A percentile compares a stretch with the other conserved stretches of the same genome.
Evolutionary conservation across 2,329 filamentous ascomycete species (phyloP).

Genomic region (Coleophoma eucalyptorum): DNA sequence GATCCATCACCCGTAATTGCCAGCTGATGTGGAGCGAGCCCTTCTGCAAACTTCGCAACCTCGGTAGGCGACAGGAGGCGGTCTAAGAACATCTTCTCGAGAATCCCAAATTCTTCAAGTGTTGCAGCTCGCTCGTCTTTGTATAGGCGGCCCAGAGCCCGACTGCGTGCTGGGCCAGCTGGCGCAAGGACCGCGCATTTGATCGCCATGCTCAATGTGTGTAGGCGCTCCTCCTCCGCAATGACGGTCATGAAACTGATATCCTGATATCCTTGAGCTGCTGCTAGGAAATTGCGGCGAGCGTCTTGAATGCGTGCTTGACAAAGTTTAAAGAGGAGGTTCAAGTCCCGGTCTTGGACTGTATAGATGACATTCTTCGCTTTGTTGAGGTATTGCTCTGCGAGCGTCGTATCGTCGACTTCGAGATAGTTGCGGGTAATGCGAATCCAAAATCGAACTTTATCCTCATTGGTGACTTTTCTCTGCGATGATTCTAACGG

Average conservation of each 20-base stretch:
- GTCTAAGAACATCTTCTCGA: constrained; percentile 98
- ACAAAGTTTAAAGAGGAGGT: constrained; percentile 83
- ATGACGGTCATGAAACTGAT: constrained; percentile 76
- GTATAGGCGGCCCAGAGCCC: constrained; percentile 79
- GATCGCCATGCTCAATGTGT: constrained; percentile 81
- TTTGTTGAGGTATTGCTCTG: constrained; percentile 87
- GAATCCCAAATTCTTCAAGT: constrained; percentile 77
- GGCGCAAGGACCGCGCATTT: constrained; percentile 91
- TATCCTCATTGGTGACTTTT: constrained; percentile 75
- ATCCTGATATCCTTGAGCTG: constrained; percentile 82
- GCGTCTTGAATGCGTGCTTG: constrained; percentile 93
- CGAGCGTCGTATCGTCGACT: constrained; percentile 82
- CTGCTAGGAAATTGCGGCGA: constrained; percentile 83
- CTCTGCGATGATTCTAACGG: constrained; percentile 87
- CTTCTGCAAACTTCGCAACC: constrained; percentile 79
- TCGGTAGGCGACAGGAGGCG: constrained; percentile 77
- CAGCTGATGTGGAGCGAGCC: constrained; percentile 81
- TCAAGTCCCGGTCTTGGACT: constrained; percentile 68
- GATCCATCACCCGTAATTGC: constrained; percentile 86
- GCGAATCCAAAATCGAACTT: constrained; percentile 83
- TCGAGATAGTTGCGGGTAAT: constrained; percentile 94
- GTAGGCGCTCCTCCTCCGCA: constrained; percentile 81
- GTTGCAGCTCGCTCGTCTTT: constrained; percentile 82
- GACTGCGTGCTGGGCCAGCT: constrained; percentile 79
- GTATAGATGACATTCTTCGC: constrained; percentile 88